These are phyloP conservation scores for Alisma plantagoaquatica DNA, from an alignment of 106 monocot genomes.

Conservation along the genomic window DNA sequence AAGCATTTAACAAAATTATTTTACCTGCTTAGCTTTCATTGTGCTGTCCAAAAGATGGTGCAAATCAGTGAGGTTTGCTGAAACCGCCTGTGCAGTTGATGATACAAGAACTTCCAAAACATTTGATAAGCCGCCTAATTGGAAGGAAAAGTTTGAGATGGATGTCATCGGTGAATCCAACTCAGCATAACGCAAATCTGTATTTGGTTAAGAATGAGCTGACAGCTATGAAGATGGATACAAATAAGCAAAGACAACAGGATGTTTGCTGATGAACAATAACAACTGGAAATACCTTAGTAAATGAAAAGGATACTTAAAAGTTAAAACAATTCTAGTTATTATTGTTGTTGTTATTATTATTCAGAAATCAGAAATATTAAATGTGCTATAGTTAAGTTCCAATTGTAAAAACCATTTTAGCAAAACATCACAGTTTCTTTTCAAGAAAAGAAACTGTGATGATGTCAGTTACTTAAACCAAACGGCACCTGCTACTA, in stretches of 20 bases:
- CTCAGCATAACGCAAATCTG: conserved; percentile 37
- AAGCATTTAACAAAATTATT: too few relatives aligned
- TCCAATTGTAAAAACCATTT: too few relatives aligned
- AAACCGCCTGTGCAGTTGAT: conserved; percentile 40
- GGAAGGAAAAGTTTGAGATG: conserved; percentile 36
- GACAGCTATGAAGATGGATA: too few relatives aligned
- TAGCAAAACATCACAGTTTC: too few relatives aligned
- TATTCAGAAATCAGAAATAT: too few relatives aligned
- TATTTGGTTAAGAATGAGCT: conserved; percentile 29
- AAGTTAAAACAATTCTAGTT: not conserved
- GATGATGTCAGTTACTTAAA: too few relatives aligned
- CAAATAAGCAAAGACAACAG: too few relatives aligned
- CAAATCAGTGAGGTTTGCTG: conserved; percentile 48
- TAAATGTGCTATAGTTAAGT: too few relatives aligned
- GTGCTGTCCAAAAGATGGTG: conserved; percentile 57
- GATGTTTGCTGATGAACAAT: not conserved
- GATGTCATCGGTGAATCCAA: conserved; percentile 38
- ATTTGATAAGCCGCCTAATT: conserved; percentile 60
- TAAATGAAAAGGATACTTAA: not conserved
- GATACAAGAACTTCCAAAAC: conserved; percentile 78
- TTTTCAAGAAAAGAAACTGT: too few relatives aligned
- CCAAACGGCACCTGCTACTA: too few relatives aligned
- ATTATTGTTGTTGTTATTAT: too few relatives aligned
- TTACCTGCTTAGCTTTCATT: conserved; percentile 84
- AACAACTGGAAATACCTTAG: not conserved